These are phyloP conservation scores for Tricholoma hemisulphureum DNA, from an alignment of 768 basidiomycete genomes.

Conservation along the genomic window DNA sequence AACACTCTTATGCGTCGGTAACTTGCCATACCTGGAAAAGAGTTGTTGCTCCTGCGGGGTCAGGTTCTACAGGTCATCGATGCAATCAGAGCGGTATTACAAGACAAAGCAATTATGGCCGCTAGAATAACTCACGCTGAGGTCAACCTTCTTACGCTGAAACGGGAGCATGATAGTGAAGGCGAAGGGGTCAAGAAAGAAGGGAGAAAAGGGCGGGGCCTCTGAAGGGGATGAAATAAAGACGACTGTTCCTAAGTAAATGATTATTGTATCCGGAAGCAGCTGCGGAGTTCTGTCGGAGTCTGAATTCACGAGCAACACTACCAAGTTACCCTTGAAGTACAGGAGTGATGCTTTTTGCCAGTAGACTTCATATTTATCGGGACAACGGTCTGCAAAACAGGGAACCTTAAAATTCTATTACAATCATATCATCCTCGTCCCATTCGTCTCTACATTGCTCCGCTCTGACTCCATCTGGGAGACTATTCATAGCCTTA, in stretches of 20 bases:
- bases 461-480: not conserved
- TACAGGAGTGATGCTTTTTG: too few species aligned
- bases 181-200: conserved; percentile 16
- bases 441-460: not conserved
- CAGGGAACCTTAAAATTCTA: conserved; percentile 10
- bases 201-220: conserved; percentile 27
- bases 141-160: conserved; percentile 89
- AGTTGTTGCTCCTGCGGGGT: conserved; percentile 90
- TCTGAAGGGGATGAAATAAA: conserved; percentile 18
- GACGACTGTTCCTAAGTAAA: conserved; percentile 8
- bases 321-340: too few species aligned
- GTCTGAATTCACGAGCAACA: conserved; percentile 11
- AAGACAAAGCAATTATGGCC: not conserved
- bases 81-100: conserved; percentile 18
- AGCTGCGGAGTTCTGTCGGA: conserved; percentile 33
- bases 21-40: conserved; percentile 91
- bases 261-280: conserved; percentile 19
- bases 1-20: conserved; percentile 90
- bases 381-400: not conserved
- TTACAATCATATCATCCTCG: conserved; percentile 8
- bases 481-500: conserved; percentile 3
- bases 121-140: conserved; percentile 63
- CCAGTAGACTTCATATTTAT: not conserved
- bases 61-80: conserved; percentile 56
- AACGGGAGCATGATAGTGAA: conserved; percentile 62